Evolutionary conservation across 1,284 basidiomycete genomes (phyloP).

Genomic region (Leccinum solheimii): DNA sequence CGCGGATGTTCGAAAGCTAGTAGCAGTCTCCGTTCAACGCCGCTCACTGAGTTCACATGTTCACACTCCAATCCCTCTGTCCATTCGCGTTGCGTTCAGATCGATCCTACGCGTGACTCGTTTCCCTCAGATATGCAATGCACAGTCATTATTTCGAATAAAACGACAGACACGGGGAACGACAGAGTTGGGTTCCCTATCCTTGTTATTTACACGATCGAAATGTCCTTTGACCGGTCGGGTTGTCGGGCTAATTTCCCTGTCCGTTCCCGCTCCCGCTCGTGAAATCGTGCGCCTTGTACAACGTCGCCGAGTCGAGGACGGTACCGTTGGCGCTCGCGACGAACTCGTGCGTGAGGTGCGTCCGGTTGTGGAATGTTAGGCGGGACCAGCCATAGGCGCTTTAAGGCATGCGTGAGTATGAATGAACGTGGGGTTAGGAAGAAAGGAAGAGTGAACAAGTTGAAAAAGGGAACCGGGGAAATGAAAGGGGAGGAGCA

Average conservation of each 20-base stretch:
- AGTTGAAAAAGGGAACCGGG: background rate
- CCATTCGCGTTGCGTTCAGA: background rate
- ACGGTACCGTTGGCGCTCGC: constrained; percentile 31
- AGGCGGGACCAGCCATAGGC: constrained; percentile 33
- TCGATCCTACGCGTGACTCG: background rate
- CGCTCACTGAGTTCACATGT: background rate
- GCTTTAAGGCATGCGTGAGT: constrained; percentile 4
- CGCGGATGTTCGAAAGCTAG: constrained; percentile 71
- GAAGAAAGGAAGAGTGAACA: background rate
- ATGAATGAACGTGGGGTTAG: background rate
- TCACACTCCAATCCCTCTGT: background rate
- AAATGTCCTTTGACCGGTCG: background rate
- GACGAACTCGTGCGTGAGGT: constrained; percentile 32
- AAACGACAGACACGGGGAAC: background rate
- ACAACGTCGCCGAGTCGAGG: constrained; percentile 28
- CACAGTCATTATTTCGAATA: background rate
- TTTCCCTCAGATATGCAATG: background rate
- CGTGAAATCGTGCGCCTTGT: constrained; percentile 27
- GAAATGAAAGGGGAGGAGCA: background rate
- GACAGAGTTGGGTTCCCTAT: background rate
- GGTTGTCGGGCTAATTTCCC: background rate
- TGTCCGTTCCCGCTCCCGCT: background rate
- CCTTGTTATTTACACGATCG: background rate
- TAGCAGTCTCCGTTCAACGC: too few species aligned
- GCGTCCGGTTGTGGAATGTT: constrained; percentile 33